Percentiles rank a stretch among this genome's conserved stretches.
Conservation (phyloP, 345 rosid genomes). For the Balakata baccata region DNA sequence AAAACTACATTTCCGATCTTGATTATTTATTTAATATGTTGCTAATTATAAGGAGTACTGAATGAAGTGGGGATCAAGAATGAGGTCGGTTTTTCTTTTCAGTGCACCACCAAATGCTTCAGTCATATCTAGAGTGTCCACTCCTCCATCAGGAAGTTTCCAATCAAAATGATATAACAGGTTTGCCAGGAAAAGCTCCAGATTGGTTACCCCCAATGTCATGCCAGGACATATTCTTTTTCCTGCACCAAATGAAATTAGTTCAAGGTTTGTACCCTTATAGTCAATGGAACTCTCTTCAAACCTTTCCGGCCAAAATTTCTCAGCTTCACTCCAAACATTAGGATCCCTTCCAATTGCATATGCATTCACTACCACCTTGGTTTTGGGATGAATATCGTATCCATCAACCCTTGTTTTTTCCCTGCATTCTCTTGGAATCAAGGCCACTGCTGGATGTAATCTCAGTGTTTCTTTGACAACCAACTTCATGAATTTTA, state of each 20-base stretch:
- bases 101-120: neutral
- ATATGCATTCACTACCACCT: neutral
- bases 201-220: neutral
- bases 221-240: constrained; percentile 9
- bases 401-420: neutral
- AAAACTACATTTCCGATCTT: no score
- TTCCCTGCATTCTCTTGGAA: constrained; percentile 11
- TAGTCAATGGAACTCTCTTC: neutral
- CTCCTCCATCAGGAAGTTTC: constrained; percentile 2
- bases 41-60: no score
- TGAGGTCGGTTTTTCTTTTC: neutral
- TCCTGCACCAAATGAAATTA: constrained; percentile 5
- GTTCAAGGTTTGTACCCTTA: constrained; percentile 1
- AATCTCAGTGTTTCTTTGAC: constrained; percentile 21
- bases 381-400: neutral
- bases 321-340: neutral
- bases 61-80: neutral
- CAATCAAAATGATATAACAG: constrained; percentile 7
- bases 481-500: constrained; percentile 15
- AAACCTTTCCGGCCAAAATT: constrained; percentile 11
- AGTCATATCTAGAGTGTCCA: neutral
- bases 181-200: constrained; percentile 2
- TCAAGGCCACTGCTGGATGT: constrained; percentile 1
- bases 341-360: constrained; percentile 13
- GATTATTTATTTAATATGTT: no score